Percentiles rank a stretch among this genome's conserved stretches.
Conservation (phyloP, 805 yeast species). For the Clavispora vitiphila region DNA sequence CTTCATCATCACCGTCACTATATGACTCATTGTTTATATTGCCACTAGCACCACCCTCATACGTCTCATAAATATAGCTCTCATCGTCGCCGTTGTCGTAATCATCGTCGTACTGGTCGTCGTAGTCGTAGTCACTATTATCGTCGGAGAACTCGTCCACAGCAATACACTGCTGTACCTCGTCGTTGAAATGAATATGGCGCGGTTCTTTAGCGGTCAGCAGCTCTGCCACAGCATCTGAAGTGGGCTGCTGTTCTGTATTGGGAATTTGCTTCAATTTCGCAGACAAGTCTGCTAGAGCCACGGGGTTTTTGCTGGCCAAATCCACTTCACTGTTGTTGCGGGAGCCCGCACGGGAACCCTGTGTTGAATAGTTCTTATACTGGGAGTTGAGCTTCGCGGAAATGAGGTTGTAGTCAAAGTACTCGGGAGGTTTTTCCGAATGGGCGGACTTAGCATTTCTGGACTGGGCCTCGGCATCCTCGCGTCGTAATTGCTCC, state of each 20-base stretch:
- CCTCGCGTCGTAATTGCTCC: constrained; percentile 29
- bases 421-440: constrained; percentile 32
- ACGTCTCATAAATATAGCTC: constrained; percentile 10
- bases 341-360: constrained; percentile 27
- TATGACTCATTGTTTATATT: constrained; percentile 21
- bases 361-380: constrained; percentile 19
- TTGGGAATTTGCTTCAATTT: constrained; percentile 2
- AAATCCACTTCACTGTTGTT: constrained; percentile 19
- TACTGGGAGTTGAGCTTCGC: constrained; percentile 41
- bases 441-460: constrained; percentile 11
- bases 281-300: constrained; percentile 3
- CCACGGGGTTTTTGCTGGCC: constrained; percentile 8
- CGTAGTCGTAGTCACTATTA: constrained; percentile 10
- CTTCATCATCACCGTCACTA: constrained; percentile 24
- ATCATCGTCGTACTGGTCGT: constrained; percentile 15
- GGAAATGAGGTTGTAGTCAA: constrained; percentile 40
- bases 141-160: constrained; percentile 32
- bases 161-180: constrained; percentile 92
- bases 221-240: background rate
- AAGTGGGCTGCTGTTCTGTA: background rate
- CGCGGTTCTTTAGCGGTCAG: constrained; percentile 40
- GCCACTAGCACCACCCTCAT: constrained; percentile 12
- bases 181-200: constrained; percentile 88
- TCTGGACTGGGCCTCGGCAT: constrained; percentile 17
- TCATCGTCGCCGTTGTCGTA: constrained; percentile 17